Conservation (phyloP, 208 protist species). For the Strigomonas galati region DNA sequence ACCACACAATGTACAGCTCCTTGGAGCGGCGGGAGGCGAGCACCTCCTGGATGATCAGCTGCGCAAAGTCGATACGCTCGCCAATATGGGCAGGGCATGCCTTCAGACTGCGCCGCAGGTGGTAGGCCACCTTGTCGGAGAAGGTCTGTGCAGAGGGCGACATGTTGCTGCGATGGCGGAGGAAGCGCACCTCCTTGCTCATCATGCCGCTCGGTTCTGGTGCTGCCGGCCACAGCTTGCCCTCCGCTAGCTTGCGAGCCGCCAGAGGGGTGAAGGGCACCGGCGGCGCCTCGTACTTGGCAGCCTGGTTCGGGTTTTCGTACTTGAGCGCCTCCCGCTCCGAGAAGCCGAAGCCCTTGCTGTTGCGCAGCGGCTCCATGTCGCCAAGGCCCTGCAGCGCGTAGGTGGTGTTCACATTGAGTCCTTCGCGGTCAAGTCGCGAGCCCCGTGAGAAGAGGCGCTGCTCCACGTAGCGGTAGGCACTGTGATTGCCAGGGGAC, state of each 20-base stretch:
- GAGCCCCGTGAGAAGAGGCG: conserved; percentile 73
- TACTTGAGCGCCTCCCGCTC: conserved; percentile 79
- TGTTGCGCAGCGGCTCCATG: conserved; percentile 81
- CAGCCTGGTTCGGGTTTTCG: conserved; percentile 53
- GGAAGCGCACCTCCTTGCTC: conserved; percentile 68
- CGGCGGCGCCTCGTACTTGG: conserved; percentile 72
- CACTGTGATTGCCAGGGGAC: conserved; percentile 44
- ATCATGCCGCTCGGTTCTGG: conserved; percentile 76
- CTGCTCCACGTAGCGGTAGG: conserved; percentile 76
- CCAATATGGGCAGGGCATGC: conserved; percentile 81
- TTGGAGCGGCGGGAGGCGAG: conserved; percentile 80
- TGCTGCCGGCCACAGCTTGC: conserved; percentile 83
- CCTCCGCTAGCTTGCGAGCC: conserved; percentile 79
- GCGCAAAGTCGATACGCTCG: conserved; percentile 89
- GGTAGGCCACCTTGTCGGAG: conserved; percentile 80
- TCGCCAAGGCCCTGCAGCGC: conserved; percentile 88
- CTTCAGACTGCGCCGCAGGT: conserved; percentile 78
- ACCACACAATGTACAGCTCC: conserved; percentile 90
- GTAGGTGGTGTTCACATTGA: conserved; percentile 80
- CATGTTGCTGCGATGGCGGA: conserved; percentile 84
- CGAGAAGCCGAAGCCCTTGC: conserved; percentile 78
- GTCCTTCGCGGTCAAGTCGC: conserved; percentile 76
- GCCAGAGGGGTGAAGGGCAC: conserved; percentile 77
- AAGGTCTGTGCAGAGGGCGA: conserved; percentile 76
- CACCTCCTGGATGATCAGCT: conserved; percentile 88